Percentiles rank a stretch among this genome's conserved stretches.
phyloP scores from a whole-genome alignment of 148 eudicot genomes.

The Chenopodium suecicum region DNA sequence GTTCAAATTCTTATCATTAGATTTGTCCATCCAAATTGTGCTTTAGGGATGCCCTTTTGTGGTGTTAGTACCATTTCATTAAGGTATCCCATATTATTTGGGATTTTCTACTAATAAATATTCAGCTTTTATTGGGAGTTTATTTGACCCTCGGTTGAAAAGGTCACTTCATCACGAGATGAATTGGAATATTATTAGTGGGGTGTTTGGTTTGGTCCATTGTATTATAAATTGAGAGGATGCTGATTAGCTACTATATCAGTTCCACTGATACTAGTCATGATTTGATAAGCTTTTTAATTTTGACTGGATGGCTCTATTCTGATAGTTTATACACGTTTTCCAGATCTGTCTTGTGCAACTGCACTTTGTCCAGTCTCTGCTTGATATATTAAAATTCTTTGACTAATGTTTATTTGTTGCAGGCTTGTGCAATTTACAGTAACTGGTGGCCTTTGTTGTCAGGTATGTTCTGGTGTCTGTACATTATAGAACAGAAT shows the following conservation, averaged over 20 bases:
- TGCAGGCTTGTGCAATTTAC: slow-evolving; percentile 94
- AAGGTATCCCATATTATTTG: no score
- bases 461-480: slow-evolving; percentile 55
- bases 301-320: not conserved
- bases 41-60: no score
- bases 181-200: not conserved
- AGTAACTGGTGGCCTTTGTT: slow-evolving; percentile 99
- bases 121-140: not conserved
- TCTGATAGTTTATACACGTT: not conserved
- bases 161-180: not conserved
- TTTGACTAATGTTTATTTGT: not conserved
- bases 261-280: not conserved
- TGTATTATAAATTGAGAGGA: not conserved
- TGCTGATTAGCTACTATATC: not conserved
- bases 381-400: not conserved
- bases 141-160: not conserved
- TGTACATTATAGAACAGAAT: not conserved
- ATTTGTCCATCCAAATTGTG: no score
- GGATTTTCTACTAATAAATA: not conserved
- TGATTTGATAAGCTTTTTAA: not conserved
- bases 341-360: not conserved
- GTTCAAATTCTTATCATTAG: no score
- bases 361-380: not conserved
- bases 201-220: not conserved
- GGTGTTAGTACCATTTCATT: no score